Base-by-base conservation (phyloP, 192 early-diverging fungal species). In the Coemansia sp. region DNA sequence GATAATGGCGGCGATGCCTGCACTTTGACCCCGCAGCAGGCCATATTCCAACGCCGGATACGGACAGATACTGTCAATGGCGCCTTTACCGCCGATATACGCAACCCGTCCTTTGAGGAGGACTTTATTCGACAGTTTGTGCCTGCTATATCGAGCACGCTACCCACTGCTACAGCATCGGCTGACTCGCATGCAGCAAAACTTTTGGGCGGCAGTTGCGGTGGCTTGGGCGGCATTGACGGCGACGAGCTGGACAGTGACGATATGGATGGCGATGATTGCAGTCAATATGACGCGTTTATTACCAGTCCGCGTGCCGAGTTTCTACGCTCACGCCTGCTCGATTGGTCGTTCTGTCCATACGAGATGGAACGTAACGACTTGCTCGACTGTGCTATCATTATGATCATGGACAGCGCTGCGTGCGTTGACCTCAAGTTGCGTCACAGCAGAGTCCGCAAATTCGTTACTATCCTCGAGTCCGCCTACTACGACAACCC, bases 341-440 rank as follows among this genome's bases (percentile, higher is more conserved):
- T 86, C 18, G 88, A 87, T 38, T 92, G 92, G 91, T 88, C 89
- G 33, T 91, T 91, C 74, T 84, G 81, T 72, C 90, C 92, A n/a
- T 88, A 89, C 75, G 88, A 89, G 59, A 76, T 91, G 29, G 71
- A 75, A 29, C 79, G 87, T 52, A 79, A 84, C 60, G 91, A 93
- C 63, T 73, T 92, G 59, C 84, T 93, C 65, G 88, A 89, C 62
- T 89, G 89, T 66, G 88, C 88, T 1, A 84, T 86, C 46, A 73
- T 93, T 36, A 87, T 93, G 66, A 87, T 93, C 71, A 86, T 91
- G 76, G 88, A 91, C 60, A 85, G 87, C 54, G 79, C 91, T 52
- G 75, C 80, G 41, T 75, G 87, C 24, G 85, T 84, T n/a, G 86
- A 89, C 46, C 63, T 92, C 29, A 82, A 73, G 59, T 85, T 92